Evolutionary conservation across 371 early-diverging fungal genomes (phyloP), one percentile per base, ranked within the genome.

Genomic region (Mucor mucedo): DNA sequence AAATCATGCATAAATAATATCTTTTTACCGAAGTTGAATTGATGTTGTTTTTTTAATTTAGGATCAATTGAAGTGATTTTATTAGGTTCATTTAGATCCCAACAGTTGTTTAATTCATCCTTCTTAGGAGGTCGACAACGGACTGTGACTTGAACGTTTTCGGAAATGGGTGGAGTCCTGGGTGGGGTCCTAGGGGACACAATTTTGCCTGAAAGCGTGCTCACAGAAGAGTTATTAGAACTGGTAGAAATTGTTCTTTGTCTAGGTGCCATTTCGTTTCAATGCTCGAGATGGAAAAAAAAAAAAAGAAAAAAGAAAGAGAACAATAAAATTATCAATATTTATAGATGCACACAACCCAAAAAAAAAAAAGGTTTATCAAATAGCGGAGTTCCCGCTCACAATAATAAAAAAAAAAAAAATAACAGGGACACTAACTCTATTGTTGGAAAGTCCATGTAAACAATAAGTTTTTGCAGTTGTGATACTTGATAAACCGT

Each of bases 111-210:
- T 38, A 62, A 16, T 42, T 71, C 71, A 8, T 45, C 52, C n/a
- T 53, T 27, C 21, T 39, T 61, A 2, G 60, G 62, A 8, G 75
- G 75, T 60, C 75, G 57, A 47, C 75, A 71, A 42, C 75, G 63
- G 5, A 74, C 75, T 28, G 66, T 74, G 6, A 74, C 75, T 58
- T 71, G 61, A 2, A 74, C 66, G 53, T 65, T 74, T 63, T 71
- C 71, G 5, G 30, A 57, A 45, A 28, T 2, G 50, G 58, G 33
- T 5, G 33, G 35, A 6, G 45, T 33, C 21, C 27, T 49, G n/a
- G 45, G 8, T 42, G 54, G 5, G 16, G 54, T 21, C 38, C 44
- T 32, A 9, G 56, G 13, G 3, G 56, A 29, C 8, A 35, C 21
- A 1, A 21, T 6, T 35, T 35, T 35, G 8, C 6, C 4, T 35